These are phyloP conservation scores for Candolleomyces efflorescens DNA, from an alignment of 768 basidiomycete genomes.

Conservation along the genomic window DNA sequence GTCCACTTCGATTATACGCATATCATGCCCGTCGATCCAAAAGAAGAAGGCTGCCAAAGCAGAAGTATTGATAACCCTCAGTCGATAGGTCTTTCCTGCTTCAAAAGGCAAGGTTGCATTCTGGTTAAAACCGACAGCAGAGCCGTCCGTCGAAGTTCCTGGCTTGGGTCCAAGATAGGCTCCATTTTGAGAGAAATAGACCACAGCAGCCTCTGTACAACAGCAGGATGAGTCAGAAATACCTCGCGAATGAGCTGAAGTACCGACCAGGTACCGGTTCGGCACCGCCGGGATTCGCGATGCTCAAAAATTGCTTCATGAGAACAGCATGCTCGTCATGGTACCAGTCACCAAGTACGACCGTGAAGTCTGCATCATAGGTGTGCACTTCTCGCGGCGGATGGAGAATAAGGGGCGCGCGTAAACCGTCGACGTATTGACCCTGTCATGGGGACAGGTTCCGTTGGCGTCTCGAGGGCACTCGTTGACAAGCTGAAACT, in stretches of 20 bases:
- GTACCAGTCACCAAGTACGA: slow-evolving; percentile 91
- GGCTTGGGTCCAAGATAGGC: slow-evolving; percentile 61
- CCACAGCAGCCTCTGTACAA: slow-evolving; percentile 62
- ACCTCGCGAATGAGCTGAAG: neutral
- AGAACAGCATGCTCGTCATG: slow-evolving; percentile 68
- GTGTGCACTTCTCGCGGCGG: slow-evolving; percentile 56
- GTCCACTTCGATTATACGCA: slow-evolving; percentile 81
- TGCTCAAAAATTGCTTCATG: slow-evolving; percentile 60
- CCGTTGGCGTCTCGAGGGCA: too few species aligned
- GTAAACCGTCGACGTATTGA: slow-evolving; percentile 91
- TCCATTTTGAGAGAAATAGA: slow-evolving; percentile 79
- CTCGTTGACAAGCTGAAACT: slow-evolving; percentile 13
- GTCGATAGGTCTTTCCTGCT: slow-evolving; percentile 85
- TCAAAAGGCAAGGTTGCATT: slow-evolving; percentile 82
- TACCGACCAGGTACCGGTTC: slow-evolving; percentile 81
- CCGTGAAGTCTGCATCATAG: slow-evolving; percentile 90
- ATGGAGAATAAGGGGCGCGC: slow-evolving; percentile 81
- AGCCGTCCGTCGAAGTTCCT: slow-evolving; percentile 46
- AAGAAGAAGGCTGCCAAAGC: slow-evolving; percentile 76
- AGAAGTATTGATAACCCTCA: slow-evolving; percentile 82
- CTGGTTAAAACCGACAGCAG: slow-evolving; percentile 77
- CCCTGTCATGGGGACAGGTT: slow-evolving; percentile 42
- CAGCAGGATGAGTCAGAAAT: neutral
- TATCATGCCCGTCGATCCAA: slow-evolving; percentile 86
- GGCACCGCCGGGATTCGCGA: slow-evolving; percentile 74